These are phyloP conservation scores for Anthoceros angustus DNA, from an alignment of 225 moss, liverwort and hornwort species.

Conservation along the genomic window DNA sequence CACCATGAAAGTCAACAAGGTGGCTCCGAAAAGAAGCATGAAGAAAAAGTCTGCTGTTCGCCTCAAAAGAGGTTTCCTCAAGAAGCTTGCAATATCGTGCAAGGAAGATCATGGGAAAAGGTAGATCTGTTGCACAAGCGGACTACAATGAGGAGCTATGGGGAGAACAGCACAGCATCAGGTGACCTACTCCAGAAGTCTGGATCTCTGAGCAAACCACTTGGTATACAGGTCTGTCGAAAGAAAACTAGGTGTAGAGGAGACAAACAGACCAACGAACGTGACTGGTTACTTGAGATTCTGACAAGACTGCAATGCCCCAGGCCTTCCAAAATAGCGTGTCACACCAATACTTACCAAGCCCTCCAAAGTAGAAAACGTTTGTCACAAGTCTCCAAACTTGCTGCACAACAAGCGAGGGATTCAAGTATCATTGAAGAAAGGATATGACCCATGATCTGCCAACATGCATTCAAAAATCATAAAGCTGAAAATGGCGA, in stretches of 20 bases:
- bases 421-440: slow-evolving; percentile 78
- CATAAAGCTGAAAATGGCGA: slow-evolving; percentile 7
- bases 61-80: slow-evolving; percentile 94
- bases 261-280: too few species aligned
- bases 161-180: neutral
- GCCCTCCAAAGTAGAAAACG: slow-evolving; percentile 96
- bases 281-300: too few species aligned
- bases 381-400: slow-evolving; percentile 90
- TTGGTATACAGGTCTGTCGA: too few species aligned
- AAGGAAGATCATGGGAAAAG: slow-evolving; percentile 98
- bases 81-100: slow-evolving; percentile 94
- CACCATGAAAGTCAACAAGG: slow-evolving; percentile 70
- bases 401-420: slow-evolving; percentile 54
- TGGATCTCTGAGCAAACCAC: neutral
- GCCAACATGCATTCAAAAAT: slow-evolving; percentile 9
- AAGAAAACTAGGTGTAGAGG: too few species aligned
- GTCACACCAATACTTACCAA: too few species aligned
- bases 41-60: slow-evolving; percentile 99
- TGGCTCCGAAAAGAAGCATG: slow-evolving; percentile 94
- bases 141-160: neutral
- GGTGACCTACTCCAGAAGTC: neutral
- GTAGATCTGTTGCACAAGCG: slow-evolving; percentile 40
- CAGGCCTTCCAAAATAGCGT: too few species aligned
- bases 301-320: too few species aligned
- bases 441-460: slow-evolving; percentile 66